Base-by-base conservation (phyloP, 805 yeast species). In the Brettanomyces anomalus region DNA sequence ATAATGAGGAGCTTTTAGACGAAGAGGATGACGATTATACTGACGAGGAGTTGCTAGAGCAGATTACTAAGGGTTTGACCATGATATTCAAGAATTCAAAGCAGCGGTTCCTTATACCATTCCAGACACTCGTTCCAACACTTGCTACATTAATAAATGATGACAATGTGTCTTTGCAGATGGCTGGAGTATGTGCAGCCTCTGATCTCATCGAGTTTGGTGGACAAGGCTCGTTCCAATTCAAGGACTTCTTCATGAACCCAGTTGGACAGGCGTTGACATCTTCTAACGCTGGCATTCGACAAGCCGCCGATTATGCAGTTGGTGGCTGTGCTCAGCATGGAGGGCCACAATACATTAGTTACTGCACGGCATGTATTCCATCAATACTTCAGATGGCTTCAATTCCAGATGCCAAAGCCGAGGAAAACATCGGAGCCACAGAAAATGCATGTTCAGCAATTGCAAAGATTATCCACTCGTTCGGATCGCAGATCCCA, bases 11-110 rank as follows among this genome's bases (percentile, higher is more conserved):
- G 37, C 34, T 32, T n/a, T 68, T 80, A 5, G 95, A 83, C 45
- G 85, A 78, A 43, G 88, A 81, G 44, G 97, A 89, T 43, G 87
- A 79, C 45, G 95, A 84, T 53, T 77, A 71, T 52, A 81, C 93
- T 1, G 97, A 93, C 60, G 97, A 88, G 57, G 96, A 89, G 56
- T 67, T 93, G 37, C 65, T 88, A 41, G 94, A 87, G 53, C 95
- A 90, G 57, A 77, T 88, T 49, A 85, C 83, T 58, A 84, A 82
- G 57, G 79, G 83, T 1, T 61, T 93, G 33, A 71, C 82, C 6
- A 71, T 82, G 0, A 69, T 87, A 15, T 83, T 90, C 71, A 81
- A 77, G 59, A 72, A 75, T 35, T 67, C 76, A 18, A 73, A 76
- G 49, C 62, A 69, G 5, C 67, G 67, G 43, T 85, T 84, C 60